Percentiles rank a stretch among this genome's conserved stretches.
Evolutionary conservation across 2,329 filamentous ascomycete species (phyloP).

Genomic region (Colletotrichum agaves): DNA sequence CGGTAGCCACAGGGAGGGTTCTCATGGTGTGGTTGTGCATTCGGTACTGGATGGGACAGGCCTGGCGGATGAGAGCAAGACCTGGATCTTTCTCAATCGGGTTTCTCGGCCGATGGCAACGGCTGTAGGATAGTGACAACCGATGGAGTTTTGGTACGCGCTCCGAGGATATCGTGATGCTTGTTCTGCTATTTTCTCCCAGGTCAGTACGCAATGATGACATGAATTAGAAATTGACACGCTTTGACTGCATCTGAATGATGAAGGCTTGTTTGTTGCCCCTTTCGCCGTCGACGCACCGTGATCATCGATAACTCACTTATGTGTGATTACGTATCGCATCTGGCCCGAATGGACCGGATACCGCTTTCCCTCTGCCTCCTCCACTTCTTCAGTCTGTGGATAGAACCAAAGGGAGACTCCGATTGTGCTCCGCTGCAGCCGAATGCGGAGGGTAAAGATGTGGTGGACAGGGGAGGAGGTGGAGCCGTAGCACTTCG

Average conservation of each 20-base stretch:
- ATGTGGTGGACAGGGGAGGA: no score
- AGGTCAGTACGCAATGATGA: slow-evolving; percentile 29
- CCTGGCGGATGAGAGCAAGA: slow-evolving; percentile 3
- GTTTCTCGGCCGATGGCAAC: slow-evolving; percentile 9
- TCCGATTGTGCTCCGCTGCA: neutral
- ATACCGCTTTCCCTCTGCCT: no score
- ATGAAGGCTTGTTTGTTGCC: neutral
- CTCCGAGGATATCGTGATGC: neutral
- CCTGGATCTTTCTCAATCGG: neutral
- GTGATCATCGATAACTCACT: no score
- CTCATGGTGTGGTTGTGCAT: neutral
- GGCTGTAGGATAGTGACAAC: neutral
- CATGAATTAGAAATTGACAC: slow-evolving; percentile 3
- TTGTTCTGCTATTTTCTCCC: slow-evolving; percentile 2
- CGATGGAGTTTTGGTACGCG: slow-evolving; percentile 23
- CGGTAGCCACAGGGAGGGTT: slow-evolving; percentile 12
- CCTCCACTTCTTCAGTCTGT: no score
- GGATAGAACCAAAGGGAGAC: no score
- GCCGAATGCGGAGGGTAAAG: slow-evolving; percentile 2
- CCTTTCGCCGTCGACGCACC: neutral
- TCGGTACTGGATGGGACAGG: slow-evolving; percentile 33
- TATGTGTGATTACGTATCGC: no score
- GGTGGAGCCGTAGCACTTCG: neutral
- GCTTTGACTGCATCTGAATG: neutral
- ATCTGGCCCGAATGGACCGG: no score